A percentile compares a stretch with the other conserved stretches of the same genome.
phyloP scores from a whole-genome alignment of 371 early-diverging fungal species.

The Circinella minor region DNA sequence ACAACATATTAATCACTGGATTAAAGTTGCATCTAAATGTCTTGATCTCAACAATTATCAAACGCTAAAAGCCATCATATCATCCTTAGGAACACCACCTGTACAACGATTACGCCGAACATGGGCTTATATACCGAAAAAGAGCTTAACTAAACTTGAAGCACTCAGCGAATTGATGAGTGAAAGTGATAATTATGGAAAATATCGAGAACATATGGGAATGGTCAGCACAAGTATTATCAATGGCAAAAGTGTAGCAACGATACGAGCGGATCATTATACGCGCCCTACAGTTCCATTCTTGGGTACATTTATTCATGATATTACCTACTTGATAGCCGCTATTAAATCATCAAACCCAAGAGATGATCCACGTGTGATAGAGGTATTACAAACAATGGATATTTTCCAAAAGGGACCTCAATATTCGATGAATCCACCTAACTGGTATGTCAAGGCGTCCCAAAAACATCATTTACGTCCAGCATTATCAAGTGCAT shows the following conservation, averaged over 20 bases:
- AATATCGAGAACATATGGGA: constrained; percentile 72
- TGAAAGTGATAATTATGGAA: constrained; percentile 74
- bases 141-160: constrained; percentile 65
- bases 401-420: constrained; percentile 67
- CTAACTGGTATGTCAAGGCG: constrained; percentile 55
- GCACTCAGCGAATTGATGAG: constrained; percentile 67
- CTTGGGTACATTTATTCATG: constrained; percentile 80
- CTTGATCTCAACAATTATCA: constrained; percentile 75
- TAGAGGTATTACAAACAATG: constrained; percentile 56
- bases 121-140: constrained; percentile 76
- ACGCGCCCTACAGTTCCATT: constrained; percentile 75
- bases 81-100: constrained; percentile 78
- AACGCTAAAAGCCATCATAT: constrained; percentile 75
- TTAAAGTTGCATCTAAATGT: constrained; percentile 72
- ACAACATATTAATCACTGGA: constrained; percentile 73
- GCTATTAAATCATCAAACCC: constrained; percentile 59
- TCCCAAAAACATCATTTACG: constrained; percentile 62
- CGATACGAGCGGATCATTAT: constrained; percentile 49
- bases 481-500: constrained; percentile 56
- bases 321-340: constrained; percentile 76
- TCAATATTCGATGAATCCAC: constrained; percentile 59
- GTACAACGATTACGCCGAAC: constrained; percentile 76
- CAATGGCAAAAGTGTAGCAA: constrained; percentile 41
- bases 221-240: constrained; percentile 40
- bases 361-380: constrained; percentile 58